phyloP scores from a whole-genome alignment of 257 asterid genomes.

The Thymus quinquecostatus region DNA sequence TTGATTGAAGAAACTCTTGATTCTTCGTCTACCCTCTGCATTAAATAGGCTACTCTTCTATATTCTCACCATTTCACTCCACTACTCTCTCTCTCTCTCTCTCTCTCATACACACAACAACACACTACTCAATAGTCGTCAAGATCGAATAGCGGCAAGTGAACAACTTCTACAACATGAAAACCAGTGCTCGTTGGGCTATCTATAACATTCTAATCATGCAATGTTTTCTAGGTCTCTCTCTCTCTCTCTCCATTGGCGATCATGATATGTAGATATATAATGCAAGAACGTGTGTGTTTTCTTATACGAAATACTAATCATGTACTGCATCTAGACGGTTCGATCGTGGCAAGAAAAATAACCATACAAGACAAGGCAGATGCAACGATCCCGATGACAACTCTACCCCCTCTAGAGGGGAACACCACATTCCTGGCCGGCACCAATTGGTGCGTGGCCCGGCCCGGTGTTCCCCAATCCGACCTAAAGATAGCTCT shows the following conservation, averaged over 20 bases:
- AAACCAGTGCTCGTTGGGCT: not conserved
- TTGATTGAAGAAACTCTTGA: no score
- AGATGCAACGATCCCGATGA: constrained; percentile 39
- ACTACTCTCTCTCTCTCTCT: not conserved
- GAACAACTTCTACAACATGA: constrained; percentile 16
- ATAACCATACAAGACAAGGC: constrained; percentile 54
- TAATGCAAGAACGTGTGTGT: not conserved
- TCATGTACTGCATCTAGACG: not conserved
- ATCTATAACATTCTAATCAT: constrained; percentile 7
- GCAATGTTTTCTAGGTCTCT: constrained; percentile 25
- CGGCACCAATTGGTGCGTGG: constrained; percentile 81
- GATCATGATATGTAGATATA: no score
- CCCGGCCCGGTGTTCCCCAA: constrained; percentile 54
- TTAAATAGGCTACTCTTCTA: no score
- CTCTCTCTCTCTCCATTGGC: not conserved
- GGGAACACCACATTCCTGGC: constrained; percentile 84
- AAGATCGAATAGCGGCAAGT: no score
- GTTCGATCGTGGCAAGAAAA: constrained; percentile 27
- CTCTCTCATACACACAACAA: not conserved
- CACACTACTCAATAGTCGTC: not conserved
- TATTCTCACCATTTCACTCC: no score
- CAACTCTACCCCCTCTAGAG: constrained; percentile 57
- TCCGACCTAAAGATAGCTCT: constrained; percentile 64
- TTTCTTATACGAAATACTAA: not conserved
- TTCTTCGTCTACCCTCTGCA: no score